phyloP scores from a whole-genome alignment of 257 asterid genomes.

The Knoxia roxburghii region DNA sequence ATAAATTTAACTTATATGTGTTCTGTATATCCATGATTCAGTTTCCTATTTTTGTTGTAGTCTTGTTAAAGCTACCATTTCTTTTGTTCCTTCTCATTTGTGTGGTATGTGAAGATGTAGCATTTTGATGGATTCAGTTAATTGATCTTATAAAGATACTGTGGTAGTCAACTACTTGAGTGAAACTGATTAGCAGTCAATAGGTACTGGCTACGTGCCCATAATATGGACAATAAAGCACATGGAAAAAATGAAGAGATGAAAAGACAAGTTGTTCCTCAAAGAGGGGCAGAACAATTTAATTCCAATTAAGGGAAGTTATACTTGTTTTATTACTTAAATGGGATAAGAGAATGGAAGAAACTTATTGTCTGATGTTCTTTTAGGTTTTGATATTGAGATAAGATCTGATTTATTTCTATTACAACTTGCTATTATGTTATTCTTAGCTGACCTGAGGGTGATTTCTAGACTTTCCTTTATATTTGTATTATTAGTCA shows the following conservation, averaged over 20 bases:
- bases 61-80: neutral
- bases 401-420: neutral
- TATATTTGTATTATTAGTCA: too few species aligned
- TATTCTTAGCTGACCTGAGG: neutral
- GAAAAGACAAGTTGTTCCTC: neutral
- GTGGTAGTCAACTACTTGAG: neutral
- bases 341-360: neutral
- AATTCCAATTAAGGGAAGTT: too few species aligned
- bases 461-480: neutral
- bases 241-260: too few species aligned
- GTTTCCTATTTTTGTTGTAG: neutral
- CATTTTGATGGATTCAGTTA: neutral
- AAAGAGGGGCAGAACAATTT: neutral
- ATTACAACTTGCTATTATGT: neutral
- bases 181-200: neutral
- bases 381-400: neutral
- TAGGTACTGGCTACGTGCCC: neutral
- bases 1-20: too few species aligned
- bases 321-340: neutral
- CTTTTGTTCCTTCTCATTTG: neutral
- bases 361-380: neutral
- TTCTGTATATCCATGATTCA: neutral
- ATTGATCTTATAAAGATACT: neutral
- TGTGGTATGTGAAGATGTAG: neutral
- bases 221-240: neutral